These are phyloP conservation scores for Niebla homalea DNA, from an alignment of 495 filamentous ascomycete genomes.

Conservation along the genomic window DNA sequence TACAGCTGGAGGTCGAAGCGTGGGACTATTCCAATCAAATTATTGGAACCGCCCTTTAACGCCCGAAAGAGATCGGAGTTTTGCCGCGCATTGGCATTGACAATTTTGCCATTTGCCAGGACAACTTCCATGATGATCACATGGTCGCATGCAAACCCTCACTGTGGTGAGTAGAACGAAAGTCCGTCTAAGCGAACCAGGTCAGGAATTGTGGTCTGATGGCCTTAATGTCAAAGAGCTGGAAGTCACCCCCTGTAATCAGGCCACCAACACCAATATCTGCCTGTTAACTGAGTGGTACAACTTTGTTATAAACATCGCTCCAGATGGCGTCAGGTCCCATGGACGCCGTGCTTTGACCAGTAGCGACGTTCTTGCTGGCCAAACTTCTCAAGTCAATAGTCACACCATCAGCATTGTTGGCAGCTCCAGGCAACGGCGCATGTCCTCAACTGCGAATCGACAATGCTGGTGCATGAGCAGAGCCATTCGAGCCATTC, in stretches of 20 bases:
- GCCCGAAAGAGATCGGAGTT: constrained; percentile 22
- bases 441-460: constrained; percentile 1
- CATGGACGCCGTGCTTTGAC: constrained; percentile 5
- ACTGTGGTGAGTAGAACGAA: constrained; percentile 20
- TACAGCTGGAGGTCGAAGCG: constrained; percentile 19
- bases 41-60: constrained; percentile 27
- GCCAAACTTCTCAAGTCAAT: constrained; percentile 25
- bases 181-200: constrained; percentile 14
- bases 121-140: constrained; percentile 24
- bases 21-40: constrained; percentile 30
- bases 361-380: constrained; percentile 16
- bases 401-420: constrained; percentile 21
- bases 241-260: too few relatives aligned
- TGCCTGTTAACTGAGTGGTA: constrained; percentile 16
- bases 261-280: too few relatives aligned
- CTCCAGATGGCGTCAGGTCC: constrained; percentile 37
- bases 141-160: constrained; percentile 24
- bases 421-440: constrained; percentile 16
- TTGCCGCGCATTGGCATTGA: constrained; percentile 19
- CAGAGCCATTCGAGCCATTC: too few relatives aligned
- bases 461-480: too few relatives aligned
- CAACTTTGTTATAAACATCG: constrained; percentile 34
- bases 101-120: constrained; percentile 21
- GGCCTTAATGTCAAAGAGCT: too few relatives aligned
- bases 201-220: too few relatives aligned